Conservation (phyloP, 345 rosid species). For the Anastatica hierochuntica region DNA sequence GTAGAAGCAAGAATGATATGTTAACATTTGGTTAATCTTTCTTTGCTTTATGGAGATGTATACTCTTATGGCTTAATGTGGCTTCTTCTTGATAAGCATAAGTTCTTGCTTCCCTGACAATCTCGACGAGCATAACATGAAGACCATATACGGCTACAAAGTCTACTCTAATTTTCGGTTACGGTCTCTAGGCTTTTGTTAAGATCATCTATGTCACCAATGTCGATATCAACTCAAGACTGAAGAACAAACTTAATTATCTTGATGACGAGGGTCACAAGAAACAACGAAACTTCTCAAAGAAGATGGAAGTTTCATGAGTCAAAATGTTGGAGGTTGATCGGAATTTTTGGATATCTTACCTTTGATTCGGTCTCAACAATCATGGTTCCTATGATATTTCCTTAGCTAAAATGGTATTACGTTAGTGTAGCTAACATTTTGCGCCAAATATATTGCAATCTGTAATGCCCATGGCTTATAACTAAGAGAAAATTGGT, state of each 20-base stretch:
- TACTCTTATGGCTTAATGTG: constrained; percentile 80
- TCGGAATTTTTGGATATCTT: constrained; percentile 48
- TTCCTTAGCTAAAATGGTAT: constrained; percentile 92
- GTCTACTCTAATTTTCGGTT: constrained; percentile 90
- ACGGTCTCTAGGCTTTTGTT: constrained; percentile 78
- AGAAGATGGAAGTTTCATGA: constrained; percentile 56
- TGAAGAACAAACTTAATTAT: constrained; percentile 30
- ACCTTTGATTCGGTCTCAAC: constrained; percentile 46
- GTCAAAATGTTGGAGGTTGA: constrained; percentile 71
- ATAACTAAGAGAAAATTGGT: constrained; percentile 86
- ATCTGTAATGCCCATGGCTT: constrained; percentile 97
- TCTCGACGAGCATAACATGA: constrained; percentile 67
- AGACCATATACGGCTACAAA: constrained; percentile 84
- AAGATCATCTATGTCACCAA: constrained; percentile 49
- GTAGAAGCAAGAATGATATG: constrained; percentile 95
- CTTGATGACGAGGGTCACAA: constrained; percentile 19
- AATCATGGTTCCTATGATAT: constrained; percentile 59
- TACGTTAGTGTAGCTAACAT: constrained; percentile 59
- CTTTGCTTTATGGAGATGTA: constrained; percentile 72
- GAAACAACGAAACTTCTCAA: constrained; percentile 24
- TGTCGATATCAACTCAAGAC: constrained; percentile 35
- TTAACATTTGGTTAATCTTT: constrained; percentile 72
- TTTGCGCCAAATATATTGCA: constrained; percentile 76
- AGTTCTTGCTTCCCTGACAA: constrained; percentile 66
- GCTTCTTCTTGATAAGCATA: constrained; percentile 60